Evolutionary conservation across 352 stramenopile species (phyloP).

Genomic region (Saprolegnia diclina): DNA sequence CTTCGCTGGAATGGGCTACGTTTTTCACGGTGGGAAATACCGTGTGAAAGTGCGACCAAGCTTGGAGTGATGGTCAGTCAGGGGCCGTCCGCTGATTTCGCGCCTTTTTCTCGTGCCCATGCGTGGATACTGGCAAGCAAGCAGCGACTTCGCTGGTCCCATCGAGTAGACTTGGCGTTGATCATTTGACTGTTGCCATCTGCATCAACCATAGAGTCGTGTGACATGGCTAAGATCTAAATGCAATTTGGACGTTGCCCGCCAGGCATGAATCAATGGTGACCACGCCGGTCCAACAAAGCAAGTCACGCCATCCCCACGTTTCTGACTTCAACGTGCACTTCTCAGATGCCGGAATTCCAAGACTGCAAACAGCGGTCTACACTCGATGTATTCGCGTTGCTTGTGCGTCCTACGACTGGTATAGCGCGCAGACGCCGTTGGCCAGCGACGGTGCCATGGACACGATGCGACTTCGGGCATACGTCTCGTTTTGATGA

Average conservation of each 20-base stretch:
- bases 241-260: too few species aligned
- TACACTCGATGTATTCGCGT: too few species aligned
- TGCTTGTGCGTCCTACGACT: too few species aligned
- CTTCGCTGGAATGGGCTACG: neutral
- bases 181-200: too few species aligned
- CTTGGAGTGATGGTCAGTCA: neutral
- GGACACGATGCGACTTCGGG: neutral
- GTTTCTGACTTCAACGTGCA: neutral
- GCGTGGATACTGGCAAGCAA: neutral
- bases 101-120: neutral
- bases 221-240: too few species aligned
- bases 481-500: neutral
- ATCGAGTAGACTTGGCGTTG: too few species aligned
- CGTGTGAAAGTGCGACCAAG: neutral
- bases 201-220: too few species aligned
- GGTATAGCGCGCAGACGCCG: conserved; percentile 7
- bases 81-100: neutral
- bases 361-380: too few species aligned
- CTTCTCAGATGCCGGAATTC: neutral
- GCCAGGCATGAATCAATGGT: too few species aligned
- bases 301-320: too few species aligned
- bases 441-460: neutral
- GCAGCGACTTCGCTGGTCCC: neutral
- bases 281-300: too few species aligned
- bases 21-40: neutral